Evolutionary conservation across 805 yeast species (phyloP).

Genomic region (Candida sakaeoensis): DNA sequence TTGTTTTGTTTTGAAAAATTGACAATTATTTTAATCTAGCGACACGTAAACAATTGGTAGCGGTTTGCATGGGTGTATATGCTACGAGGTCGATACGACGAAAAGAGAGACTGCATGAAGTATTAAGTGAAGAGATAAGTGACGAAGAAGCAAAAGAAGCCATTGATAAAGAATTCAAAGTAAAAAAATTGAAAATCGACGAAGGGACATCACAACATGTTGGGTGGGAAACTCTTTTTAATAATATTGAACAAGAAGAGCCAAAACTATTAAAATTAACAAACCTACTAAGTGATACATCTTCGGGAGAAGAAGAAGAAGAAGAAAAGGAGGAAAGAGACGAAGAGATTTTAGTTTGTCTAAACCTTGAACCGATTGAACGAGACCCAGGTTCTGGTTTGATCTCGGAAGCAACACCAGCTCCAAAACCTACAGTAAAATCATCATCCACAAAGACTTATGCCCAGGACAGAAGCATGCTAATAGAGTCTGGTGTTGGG

Average conservation of each 20-base stretch:
- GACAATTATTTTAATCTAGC: background rate
- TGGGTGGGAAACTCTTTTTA: constrained; percentile 17
- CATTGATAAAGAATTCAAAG: background rate
- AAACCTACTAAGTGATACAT: background rate
- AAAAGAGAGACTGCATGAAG: too few relatives aligned
- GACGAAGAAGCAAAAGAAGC: too few relatives aligned
- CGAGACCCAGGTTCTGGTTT: too few relatives aligned
- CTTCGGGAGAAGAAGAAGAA: background rate
- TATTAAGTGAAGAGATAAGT: too few relatives aligned
- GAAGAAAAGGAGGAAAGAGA: background rate
- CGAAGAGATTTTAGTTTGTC: background rate
- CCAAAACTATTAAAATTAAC: background rate
- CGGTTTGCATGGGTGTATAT: background rate
- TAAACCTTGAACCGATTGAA: background rate
- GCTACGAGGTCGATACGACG: background rate
- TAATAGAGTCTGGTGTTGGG: constrained; percentile 10
- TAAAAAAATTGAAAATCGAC: background rate
- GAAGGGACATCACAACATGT: background rate
- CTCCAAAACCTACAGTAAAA: too few relatives aligned
- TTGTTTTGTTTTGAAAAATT: background rate
- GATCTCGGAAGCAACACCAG: too few relatives aligned
- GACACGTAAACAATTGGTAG: background rate
- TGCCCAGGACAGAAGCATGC: constrained; percentile 16
- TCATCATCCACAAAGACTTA: constrained; percentile 12
- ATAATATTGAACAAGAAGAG: constrained; percentile 11